These are phyloP conservation scores for Crithidia thermophila DNA, from an alignment of 208 protist genomes.

Conservation along the genomic window DNA sequence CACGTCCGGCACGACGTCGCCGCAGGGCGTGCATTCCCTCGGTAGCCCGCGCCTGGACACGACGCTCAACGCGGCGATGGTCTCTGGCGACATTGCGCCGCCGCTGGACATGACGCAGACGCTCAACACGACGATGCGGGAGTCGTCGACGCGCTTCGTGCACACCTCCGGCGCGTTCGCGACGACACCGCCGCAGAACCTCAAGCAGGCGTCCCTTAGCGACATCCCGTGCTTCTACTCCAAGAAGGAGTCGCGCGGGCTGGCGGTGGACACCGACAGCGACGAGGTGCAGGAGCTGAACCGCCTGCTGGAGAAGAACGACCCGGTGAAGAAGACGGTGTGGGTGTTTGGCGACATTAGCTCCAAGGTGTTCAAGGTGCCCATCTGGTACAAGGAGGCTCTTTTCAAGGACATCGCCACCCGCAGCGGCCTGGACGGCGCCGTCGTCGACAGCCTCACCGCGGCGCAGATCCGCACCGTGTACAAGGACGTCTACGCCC, in stretches of 20 bases:
- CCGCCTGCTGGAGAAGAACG: conserved; percentile 52
- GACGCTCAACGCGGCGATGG: conserved; percentile 43
- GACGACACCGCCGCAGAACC: conserved; percentile 53
- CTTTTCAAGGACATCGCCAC: conserved; percentile 74
- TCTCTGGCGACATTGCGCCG: conserved; percentile 40
- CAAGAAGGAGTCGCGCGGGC: conserved; percentile 55
- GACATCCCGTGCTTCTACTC: conserved; percentile 87
- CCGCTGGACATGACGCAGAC: conserved; percentile 27
- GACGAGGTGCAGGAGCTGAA: conserved; percentile 56
- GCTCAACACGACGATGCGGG: conserved; percentile 29
- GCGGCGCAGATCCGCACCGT: conserved; percentile 58
- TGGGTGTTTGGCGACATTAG: conserved; percentile 67
- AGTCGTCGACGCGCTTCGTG: conserved; percentile 46
- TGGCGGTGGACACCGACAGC: conserved; percentile 24
- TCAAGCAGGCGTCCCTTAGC: conserved; percentile 50
- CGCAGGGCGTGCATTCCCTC: conserved; percentile 36
- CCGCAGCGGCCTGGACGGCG: conserved; percentile 26
- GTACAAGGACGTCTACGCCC: conserved; percentile 59
- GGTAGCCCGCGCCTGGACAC: conserved; percentile 32
- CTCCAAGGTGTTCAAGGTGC: conserved; percentile 77
- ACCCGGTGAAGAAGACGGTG: conserved; percentile 36
- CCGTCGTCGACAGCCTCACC: conserved; percentile 40
- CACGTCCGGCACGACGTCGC: conserved; percentile 27
- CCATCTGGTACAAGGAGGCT: conserved; percentile 79
- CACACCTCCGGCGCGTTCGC: conserved; percentile 61